Evolutionary conservation across 148 eudicot species (phyloP), one percentile per base, ranked within the genome.

Genomic region (Vaccinium macrocarpon): DNA sequence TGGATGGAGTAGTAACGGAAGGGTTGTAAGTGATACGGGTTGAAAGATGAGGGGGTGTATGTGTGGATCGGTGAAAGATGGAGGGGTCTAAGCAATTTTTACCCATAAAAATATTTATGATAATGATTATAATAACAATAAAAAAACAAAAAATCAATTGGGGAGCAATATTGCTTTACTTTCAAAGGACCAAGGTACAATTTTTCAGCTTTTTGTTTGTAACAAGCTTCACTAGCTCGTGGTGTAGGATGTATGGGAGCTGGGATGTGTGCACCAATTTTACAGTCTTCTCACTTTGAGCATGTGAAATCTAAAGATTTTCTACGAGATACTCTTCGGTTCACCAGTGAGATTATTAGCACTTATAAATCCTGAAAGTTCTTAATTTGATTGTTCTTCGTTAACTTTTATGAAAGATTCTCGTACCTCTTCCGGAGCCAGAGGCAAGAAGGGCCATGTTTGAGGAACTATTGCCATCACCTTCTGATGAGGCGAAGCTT

Each of bases 371-470:
- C 15, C 1, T 5, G 4, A 38, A 11, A 21, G 1, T 62, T 66
- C 29, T 35, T 32, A 73, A 46, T 72, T 72, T 53, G 71, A 18
- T 27, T 32, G 23, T 27, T 80, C 52, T 66, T 50, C 62, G 64
- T 81, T 53, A 29, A 87, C 29, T 84, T 77, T 84, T 81, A 61
- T 81, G 23, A 76, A 79, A 97, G 99, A 95, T 97, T 76, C 96
- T 97, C 79, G 99, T 97, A 57, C 98, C 99, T 78, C 99, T 97
- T 86, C 99, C 98, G 18, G 97, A 93, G 80, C 94, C 98, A 51
- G 98, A 93, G 88, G 99, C 99, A 84, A 92, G 98, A 87, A 89
- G 87, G 88, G 94, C 87, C 70, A 97, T 97, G 98, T 95, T 95
- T 87, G 92, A 92, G 89, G 99, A 93, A 84, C 89, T 97, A 68